Evolutionary conservation across 2,329 filamentous ascomycete species (phyloP).

Genomic region (Teratosphaeriaceae sp.): DNA sequence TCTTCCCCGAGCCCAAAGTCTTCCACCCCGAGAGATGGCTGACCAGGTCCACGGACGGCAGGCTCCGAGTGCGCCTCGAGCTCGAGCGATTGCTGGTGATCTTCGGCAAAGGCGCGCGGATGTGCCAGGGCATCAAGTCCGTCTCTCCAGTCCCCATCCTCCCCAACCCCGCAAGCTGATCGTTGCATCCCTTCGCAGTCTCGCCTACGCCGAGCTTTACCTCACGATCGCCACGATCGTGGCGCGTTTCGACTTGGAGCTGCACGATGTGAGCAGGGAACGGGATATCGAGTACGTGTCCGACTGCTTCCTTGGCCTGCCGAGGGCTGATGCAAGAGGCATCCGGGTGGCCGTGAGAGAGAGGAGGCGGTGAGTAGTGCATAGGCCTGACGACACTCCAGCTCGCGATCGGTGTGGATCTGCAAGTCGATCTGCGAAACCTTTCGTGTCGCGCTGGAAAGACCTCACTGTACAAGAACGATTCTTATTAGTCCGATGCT

Average conservation of each 20-base stretch:
- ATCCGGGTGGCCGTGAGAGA: neutral
- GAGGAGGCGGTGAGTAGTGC: no score
- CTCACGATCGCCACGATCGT: constrained; percentile 14
- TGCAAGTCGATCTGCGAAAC: no score
- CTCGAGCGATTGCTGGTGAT: constrained; percentile 27
- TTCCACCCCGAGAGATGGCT: constrained; percentile 36
- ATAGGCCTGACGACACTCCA: no score
- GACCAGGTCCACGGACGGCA: neutral
- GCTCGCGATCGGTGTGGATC: no score
- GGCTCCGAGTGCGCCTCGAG: neutral
- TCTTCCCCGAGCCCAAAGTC: constrained; percentile 29
- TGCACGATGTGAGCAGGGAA: constrained; percentile 11
- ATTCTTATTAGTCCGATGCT: no score
- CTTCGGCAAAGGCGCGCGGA: constrained; percentile 30
- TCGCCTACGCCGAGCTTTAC: constrained; percentile 23
- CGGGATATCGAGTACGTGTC: neutral
- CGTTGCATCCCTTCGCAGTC: constrained; percentile 10
- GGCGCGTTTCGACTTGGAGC: constrained; percentile 16
- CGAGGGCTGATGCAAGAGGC: no score
- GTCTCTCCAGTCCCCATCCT: neutral
- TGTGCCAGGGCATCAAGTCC: constrained; percentile 25
- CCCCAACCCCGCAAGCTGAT: constrained; percentile 1
- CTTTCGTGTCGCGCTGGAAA: no score
- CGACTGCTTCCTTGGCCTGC: constrained; percentile 2
- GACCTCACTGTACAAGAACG: no score